Evolutionary conservation across 257 asterid species (phyloP).

Genomic region (Lycium ferocissimum): DNA sequence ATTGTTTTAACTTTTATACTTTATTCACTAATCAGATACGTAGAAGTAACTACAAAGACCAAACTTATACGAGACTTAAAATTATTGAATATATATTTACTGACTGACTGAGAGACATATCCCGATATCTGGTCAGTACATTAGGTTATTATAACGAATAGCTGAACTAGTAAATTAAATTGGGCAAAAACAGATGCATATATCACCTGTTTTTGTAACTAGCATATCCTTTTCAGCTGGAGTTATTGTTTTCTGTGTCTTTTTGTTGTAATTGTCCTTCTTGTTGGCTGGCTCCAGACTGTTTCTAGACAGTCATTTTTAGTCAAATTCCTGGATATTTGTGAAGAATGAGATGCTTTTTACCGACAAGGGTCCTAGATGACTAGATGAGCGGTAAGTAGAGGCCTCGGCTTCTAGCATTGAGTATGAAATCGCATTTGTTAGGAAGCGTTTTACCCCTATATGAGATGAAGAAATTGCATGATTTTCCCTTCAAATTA

Average conservation of each 20-base stretch:
- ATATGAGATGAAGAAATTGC: no score
- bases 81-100: background rate
- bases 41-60: background rate
- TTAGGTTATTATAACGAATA: background rate
- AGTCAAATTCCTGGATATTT: background rate
- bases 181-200: slow-evolving; percentile 12
- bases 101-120: background rate
- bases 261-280: slow-evolving; percentile 23
- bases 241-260: slow-evolving; percentile 20
- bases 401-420: no score
- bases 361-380: no score
- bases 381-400: background rate
- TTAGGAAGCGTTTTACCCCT: no score
- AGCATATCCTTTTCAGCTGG: slow-evolving; percentile 21
- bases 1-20: background rate
- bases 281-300: slow-evolving; percentile 27
- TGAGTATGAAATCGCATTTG: background rate
- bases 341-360: background rate
- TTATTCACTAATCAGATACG: background rate
- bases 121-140: background rate
- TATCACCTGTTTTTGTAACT: slow-evolving; percentile 15
- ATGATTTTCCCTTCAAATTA: no score
- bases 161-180: background rate
- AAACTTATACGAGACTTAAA: background rate
- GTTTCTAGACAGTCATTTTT: background rate